Evolutionary conservation across 2,329 filamentous ascomycete genomes (phyloP), one percentile per base, ranked within the genome.

Genomic region (Talaromyces sp.): DNA sequence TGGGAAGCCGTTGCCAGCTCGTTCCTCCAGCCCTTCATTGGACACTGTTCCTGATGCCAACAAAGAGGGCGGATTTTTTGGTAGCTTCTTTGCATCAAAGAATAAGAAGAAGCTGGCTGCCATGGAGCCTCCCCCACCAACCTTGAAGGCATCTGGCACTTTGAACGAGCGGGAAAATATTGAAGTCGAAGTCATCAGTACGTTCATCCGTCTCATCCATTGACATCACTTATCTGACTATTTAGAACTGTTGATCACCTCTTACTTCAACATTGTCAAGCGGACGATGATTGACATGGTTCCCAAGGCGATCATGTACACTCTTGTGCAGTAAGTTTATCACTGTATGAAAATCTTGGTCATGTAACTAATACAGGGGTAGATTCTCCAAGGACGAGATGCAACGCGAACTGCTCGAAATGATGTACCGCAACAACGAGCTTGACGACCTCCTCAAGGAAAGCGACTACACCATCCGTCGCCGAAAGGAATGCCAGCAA

Each of bases 71-170:
- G 93, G 94, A 43, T 99, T 99, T 85, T 99, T 99, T 73, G 95
- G 95, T 71, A 96, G 92, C 74, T 99, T 99, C 86, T 99, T 97
- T 76, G 92, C 95, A 11, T 93, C 92, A 75, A 99, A 98, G 87
- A 99, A 98, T 83, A 99, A 98, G 88, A 99, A 99, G 89, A 98
- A 97, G 89, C 96, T 96, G 82, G 95, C 95, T n/a, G 93, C 94
- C 57, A 99, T 99, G 95, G 95, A 99, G 77, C 85, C 95, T 14
- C 95, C 95, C 45, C 95, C 95, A 68, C 87, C 95, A 35, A 94
- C 88, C 48, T 87, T 99, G 65, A 99, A 97, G 83, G 95, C 95
- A 39, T 96, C 92, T 3, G 94, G 95, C 48, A 96, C 90, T 31
- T 83, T 99, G 45, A 96, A 91, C 5, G 95, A 99, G 81, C 92